Percentiles rank a stretch among this genome's conserved stretches.
These are phyloP conservation scores for Abrus pulchellus DNA, from an alignment of 306 rosid genomes.

Conservation along the genomic window DNA sequence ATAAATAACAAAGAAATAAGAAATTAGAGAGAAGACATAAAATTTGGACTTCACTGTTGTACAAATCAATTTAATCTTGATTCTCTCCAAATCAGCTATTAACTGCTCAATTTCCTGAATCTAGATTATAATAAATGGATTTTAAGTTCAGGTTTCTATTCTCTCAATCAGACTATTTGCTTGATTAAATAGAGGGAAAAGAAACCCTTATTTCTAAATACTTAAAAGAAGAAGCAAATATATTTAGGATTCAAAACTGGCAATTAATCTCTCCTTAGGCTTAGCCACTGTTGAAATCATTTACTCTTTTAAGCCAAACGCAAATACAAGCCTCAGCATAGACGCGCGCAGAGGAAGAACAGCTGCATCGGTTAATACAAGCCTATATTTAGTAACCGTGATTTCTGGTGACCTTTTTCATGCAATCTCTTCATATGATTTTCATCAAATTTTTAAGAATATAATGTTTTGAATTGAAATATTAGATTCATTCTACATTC, in stretches of 20 bases:
- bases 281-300: neutral
- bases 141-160: too few relatives aligned
- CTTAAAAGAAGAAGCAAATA: too few relatives aligned
- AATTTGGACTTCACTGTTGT: too few relatives aligned
- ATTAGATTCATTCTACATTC: neutral
- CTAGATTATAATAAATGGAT: too few relatives aligned
- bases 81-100: too few relatives aligned
- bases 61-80: too few relatives aligned
- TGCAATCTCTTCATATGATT: neutral
- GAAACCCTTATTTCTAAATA: too few relatives aligned
- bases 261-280: neutral
- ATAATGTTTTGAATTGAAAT: neutral
- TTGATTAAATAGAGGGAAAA: too few relatives aligned
- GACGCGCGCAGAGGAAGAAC: neutral
- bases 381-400: neutral
- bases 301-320: neutral
- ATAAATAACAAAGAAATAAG: neutral
- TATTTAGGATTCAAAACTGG: neutral
- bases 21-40: neutral
- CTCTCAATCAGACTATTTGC: too few relatives aligned
- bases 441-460: neutral
- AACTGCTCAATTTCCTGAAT: too few relatives aligned
- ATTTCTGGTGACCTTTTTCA: neutral
- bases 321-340: neutral
- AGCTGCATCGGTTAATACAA: neutral